Conservation (phyloP, 495 filamentous ascomycete genomes). For the Tetracladium setigerum region DNA sequence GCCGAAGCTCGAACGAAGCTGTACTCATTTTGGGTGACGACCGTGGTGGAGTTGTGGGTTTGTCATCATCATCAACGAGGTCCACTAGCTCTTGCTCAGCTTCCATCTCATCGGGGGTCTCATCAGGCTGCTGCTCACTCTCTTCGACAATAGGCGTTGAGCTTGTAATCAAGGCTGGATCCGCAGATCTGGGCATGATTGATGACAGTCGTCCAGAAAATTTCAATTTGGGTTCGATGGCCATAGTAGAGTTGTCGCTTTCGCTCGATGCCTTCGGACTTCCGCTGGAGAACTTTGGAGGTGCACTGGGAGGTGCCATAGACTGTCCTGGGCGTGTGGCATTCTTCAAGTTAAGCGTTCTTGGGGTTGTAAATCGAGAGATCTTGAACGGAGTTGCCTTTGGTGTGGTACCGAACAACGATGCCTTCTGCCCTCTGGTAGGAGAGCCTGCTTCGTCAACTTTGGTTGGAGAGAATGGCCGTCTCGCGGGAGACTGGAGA, state of each 20-base stretch:
- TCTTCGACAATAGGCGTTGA: conserved; percentile 2
- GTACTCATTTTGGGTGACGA: conserved; percentile 23
- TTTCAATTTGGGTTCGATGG: not conserved
- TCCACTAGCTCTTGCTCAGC: not conserved
- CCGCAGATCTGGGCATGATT: conserved; percentile 39
- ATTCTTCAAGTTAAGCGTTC: conserved; percentile 17
- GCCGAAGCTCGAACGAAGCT: conserved; percentile 27
- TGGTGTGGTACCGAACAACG: conserved; percentile 13
- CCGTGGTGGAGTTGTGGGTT: conserved; percentile 24
- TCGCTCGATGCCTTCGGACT: not conserved
- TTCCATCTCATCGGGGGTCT: conserved; percentile 27
- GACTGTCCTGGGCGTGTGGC: conserved; percentile 7
- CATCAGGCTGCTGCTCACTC: not conserved
- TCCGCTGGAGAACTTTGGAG: not conserved
- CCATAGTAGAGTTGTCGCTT: not conserved
- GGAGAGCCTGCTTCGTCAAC: conserved; percentile 24
- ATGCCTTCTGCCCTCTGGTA: conserved; percentile 4
- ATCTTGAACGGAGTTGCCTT: conserved; percentile 18
- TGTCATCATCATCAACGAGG: conserved; percentile 4
- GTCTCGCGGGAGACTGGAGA: conserved; percentile 41
- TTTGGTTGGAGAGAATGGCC: conserved; percentile 35
- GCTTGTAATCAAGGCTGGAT: conserved; percentile 27
- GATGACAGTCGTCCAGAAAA: conserved; percentile 47
- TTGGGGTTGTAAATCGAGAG: conserved; percentile 18
- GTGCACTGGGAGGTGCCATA: conserved; percentile 9